Base-by-base conservation (phyloP, 768 basidiomycete species). In the Sporobolomyces phaffii region DNA sequence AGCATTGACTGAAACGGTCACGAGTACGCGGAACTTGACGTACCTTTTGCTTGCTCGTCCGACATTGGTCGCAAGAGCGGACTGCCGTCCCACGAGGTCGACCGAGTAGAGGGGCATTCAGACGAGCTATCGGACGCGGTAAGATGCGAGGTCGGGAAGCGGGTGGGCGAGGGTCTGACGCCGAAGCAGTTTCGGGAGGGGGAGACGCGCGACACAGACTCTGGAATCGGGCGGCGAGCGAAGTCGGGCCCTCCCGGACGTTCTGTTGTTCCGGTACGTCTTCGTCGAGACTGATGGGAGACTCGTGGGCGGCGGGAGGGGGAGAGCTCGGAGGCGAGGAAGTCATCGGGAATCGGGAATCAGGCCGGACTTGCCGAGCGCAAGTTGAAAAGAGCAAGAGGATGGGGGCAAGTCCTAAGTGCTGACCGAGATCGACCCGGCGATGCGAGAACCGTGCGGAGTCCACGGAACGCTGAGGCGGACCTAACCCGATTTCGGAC, bases 11-110 rank as follows among this genome's bases (percentile, higher is more conserved):
- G 22, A 28, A 9, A n/a, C 36, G 4, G 34, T 3, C 18, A 24
- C 24, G 41, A 18, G 38, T 3, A 29, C 15, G 17, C n/a, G 28
- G 20, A 3, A 36, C 20, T 8, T 17, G 11, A n/a, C 52, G 8
- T 18, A 56, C 54, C 26, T 29, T 41, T 43, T 56, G 54, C 24
- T 56, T 56, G 38, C 40, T 43, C 8, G 40, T 56, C 22, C 54
- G 38, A 31, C 54, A 56, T 43, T 56, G 54, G 31, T 56, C 54
- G 26, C 54, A 56, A 28, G 54, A 56, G 15, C 54, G n/a, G 2
- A 56, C 54, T 28, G 15, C 4, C n/a, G 54, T 43, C 3, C 24
- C 40, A 26, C 38, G n/a, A 41, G n/a, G n/a, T n/a, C n/a, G n/a
- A n/a, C n/a, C n/a, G n/a, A n/a, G n/a, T n/a, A n/a, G n/a, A n/a